These are phyloP conservation scores for Solanum tacnaense DNA, from an alignment of 257 asterid genomes.

Conservation along the genomic window DNA sequence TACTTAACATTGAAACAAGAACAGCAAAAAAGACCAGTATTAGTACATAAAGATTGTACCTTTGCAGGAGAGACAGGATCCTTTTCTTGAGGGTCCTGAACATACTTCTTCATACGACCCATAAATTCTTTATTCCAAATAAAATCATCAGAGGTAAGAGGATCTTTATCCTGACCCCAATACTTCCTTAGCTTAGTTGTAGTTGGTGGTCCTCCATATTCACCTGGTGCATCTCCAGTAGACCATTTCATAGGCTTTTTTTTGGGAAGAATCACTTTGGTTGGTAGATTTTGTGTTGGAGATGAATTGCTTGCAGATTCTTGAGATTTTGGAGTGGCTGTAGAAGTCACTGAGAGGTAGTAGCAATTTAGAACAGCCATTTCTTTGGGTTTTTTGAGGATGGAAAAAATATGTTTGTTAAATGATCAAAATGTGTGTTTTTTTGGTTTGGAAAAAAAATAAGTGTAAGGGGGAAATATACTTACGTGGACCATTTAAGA, in stretches of 20 bases:
- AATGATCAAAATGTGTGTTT: not conserved
- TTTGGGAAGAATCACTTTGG: constrained; percentile 69
- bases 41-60: constrained; percentile 18
- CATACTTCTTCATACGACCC: constrained; percentile 62
- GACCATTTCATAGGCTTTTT: constrained; percentile 91
- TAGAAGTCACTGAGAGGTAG: constrained; percentile 56
- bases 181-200: constrained; percentile 81
- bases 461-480: not conserved
- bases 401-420: not conserved
- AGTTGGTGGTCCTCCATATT: constrained; percentile 87
- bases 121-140: constrained; percentile 90
- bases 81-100: constrained; percentile 40
- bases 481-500: not conserved
- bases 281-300: not conserved
- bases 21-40: not conserved
- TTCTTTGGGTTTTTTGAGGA: not conserved
- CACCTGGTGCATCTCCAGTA: constrained; percentile 87
- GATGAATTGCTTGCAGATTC: constrained; percentile 31
- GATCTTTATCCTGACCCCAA: constrained; percentile 84
- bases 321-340: constrained; percentile 47
- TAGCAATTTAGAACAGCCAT: constrained; percentile 44
- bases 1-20: not conserved
- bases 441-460: not conserved
- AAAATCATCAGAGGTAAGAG: constrained; percentile 71
- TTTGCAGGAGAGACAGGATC: constrained; percentile 14